Evolutionary conservation across 148 eudicot species (phyloP).

Genomic region (Polygonum maritimum): DNA sequence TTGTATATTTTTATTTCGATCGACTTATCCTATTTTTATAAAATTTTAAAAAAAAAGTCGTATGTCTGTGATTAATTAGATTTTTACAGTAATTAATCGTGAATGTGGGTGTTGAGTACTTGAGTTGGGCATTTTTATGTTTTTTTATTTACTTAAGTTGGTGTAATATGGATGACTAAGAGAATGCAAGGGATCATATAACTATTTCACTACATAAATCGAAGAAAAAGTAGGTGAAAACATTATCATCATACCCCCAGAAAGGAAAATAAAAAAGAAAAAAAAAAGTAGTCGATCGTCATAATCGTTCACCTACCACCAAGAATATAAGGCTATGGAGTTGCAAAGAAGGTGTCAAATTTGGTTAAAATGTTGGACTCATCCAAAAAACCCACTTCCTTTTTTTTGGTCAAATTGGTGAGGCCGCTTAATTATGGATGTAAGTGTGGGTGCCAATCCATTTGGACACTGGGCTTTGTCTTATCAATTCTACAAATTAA

Average conservation of each 20-base stretch:
- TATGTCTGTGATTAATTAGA: too few species aligned
- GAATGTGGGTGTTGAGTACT: too few species aligned
- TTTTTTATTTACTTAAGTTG: too few species aligned
- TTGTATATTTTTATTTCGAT: too few species aligned
- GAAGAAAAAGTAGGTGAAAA: neutral
- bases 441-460: neutral
- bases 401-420: slow-evolving; percentile 1
- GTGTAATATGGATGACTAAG: too few species aligned
- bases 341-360: neutral
- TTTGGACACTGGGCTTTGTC: too few species aligned
- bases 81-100: too few species aligned
- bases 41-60: too few species aligned
- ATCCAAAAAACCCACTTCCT: neutral
- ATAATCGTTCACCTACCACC: neutral
- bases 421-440: neutral
- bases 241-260: neutral
- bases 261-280: too few species aligned
- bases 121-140: too few species aligned
- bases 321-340: neutral
- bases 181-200: neutral
- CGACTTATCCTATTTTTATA: too few species aligned
- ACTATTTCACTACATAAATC: neutral
- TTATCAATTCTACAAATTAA: too few species aligned
- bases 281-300: neutral
- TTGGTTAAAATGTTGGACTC: neutral